Percentiles rank a stretch among this genome's conserved stretches.
phyloP scores from a whole-genome alignment of 345 rosid species.

The Rubroshorea leprosula region DNA sequence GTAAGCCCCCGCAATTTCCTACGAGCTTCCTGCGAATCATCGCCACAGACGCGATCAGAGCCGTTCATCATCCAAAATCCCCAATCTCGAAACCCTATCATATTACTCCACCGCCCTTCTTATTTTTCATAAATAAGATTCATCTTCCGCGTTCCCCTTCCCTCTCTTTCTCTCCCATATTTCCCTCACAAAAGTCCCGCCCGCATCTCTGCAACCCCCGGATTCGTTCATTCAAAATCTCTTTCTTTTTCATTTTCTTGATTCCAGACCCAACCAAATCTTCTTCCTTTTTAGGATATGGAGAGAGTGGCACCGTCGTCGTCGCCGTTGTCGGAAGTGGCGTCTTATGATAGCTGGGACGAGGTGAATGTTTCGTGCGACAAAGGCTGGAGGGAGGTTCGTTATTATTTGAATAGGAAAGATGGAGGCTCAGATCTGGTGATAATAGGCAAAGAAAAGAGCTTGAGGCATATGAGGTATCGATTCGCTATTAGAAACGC shows the following conservation, averaged over 20 bases:
- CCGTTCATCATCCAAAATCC: constrained; percentile 44
- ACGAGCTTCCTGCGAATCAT: constrained; percentile 10
- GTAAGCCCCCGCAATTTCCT: constrained; percentile 23
- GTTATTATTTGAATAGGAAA: constrained; percentile 49
- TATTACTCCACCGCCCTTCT: too few relatives aligned
- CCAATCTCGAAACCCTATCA: constrained; percentile 48
- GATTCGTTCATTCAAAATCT: not conserved
- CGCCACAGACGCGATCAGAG: constrained; percentile 38
- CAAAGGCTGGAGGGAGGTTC: constrained; percentile 57
- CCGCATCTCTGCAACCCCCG: not conserved
- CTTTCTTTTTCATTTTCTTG: not conserved
- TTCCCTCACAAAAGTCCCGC: not conserved
- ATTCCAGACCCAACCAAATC: not conserved
- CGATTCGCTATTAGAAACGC: constrained; percentile 33
- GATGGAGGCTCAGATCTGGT: constrained; percentile 64
- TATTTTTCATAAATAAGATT: constrained; percentile 3
- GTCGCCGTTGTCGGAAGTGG: constrained; percentile 24
- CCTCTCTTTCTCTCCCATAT: not conserved
- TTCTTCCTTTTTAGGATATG: constrained; percentile 12
- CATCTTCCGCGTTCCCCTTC: constrained; percentile 9
- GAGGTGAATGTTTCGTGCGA: constrained; percentile 48
- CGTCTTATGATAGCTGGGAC: constrained; percentile 61
- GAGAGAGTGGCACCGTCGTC: constrained; percentile 6
- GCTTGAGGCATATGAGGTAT: constrained; percentile 50
- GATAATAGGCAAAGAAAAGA: constrained; percentile 58